Evolutionary conservation across 2,329 filamentous ascomycete genomes (phyloP), one percentile per base, ranked within the genome.

Genomic region (Sclerotinia minor): DNA sequence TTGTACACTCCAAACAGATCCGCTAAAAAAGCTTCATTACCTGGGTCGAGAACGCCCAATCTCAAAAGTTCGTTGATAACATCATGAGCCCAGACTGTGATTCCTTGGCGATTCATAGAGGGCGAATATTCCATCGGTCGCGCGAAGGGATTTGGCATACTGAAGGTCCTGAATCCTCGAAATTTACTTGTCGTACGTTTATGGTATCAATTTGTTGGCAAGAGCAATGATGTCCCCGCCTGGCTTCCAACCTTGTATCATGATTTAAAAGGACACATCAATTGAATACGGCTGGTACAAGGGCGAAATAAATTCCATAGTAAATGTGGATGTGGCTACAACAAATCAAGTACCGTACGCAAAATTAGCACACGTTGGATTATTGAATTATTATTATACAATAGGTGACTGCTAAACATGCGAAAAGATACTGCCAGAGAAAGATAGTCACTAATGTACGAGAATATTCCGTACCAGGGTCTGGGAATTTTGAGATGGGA

Each of bases 81-180:
- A 50, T 63, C 45, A 2, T 50, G 59, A 15, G 59, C 59, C 45
- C 59, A 63, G n/a, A n/a, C 5, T 8, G 59, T 63, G 47, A 63
- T 63, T 5, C 59, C 17, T 21, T 38, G n/a, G 5, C 59, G 59
- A 50, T 32, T 41, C 45, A 63, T 63, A 1, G 59, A 26, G 26
- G 45, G 47, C 5, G 21, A 17, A 38, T 63, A 6, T 9, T 50
- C n/a, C 4, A 3, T 52, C 15, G 59, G n/a, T 41, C 45, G 45
- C 15, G 59, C 29, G 24, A 63, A 50, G 24, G 59, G 59, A 11
- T 52, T 63, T 4, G 24, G 26, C 45, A 63, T 38, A 26, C 21
- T 26, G n/a, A 11, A n/a, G 15, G 9, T 19, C 26, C 9, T 50
- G n/a, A 1, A 26, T 41, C 6, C 9, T 38, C 26, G 29, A 2